Percentiles rank a stretch among this genome's conserved stretches.
These are phyloP conservation scores for Hyphodiscus sp. DNA, from an alignment of 2,329 filamentous ascomycete species.

Conservation along the genomic window DNA sequence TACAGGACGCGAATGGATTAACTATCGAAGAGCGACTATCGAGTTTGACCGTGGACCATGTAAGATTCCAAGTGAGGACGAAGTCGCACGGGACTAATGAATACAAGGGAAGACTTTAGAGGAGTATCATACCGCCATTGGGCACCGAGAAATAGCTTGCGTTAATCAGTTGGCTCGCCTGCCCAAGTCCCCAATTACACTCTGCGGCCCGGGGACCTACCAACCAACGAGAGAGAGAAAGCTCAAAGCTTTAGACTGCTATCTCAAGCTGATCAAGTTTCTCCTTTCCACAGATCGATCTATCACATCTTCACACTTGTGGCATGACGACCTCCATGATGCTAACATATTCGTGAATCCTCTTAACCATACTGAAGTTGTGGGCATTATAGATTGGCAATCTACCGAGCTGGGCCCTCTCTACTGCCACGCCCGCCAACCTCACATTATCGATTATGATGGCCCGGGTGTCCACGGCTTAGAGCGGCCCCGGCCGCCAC, in stretches of 20 bases:
- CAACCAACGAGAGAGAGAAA: conserved; percentile 5
- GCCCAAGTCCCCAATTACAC: conserved; percentile 4
- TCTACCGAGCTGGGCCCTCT: background rate
- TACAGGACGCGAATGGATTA: background rate
- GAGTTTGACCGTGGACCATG: conserved; percentile 8
- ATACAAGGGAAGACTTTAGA: conserved; percentile 4
- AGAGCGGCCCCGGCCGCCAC: conserved; percentile 7
- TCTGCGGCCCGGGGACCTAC: conserved; percentile 10
- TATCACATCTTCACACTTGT: conserved; percentile 1
- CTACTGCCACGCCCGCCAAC: background rate
- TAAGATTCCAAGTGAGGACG: background rate
- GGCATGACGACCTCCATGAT: conserved; percentile 8
- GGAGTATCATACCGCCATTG: conserved; percentile 8
- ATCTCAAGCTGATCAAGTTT: too few relatives aligned
- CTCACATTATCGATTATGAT: conserved; percentile 3
- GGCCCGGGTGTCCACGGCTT: background rate
- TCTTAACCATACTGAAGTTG: conserved; percentile 5
- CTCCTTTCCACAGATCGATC: conserved; percentile 5
- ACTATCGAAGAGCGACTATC: background rate
- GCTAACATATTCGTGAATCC: conserved; percentile 11
- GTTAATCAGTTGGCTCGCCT: conserved; percentile 7
- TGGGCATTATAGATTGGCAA: conserved; percentile 12
- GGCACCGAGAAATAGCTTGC: conserved; percentile 8
- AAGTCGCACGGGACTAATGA: background rate
- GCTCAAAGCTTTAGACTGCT: background rate